Percentiles rank a stretch among this genome's conserved stretches.
Conservation (phyloP, 768 basidiomycete species). For the Paxillus ammoniavirescens region DNA sequence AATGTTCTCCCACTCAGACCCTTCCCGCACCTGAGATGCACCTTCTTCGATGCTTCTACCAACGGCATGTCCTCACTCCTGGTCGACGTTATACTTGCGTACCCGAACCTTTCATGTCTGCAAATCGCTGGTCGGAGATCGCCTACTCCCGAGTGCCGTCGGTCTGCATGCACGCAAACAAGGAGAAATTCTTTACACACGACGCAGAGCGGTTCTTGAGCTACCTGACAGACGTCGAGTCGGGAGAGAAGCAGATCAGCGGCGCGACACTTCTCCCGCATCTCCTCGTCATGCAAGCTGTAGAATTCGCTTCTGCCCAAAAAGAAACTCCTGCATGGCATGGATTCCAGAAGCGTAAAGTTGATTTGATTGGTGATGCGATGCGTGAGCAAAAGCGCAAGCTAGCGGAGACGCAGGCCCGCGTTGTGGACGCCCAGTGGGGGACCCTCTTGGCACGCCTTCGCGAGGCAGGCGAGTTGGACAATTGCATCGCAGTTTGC, state of each 20-base stretch:
- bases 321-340: background rate
- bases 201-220: slow-evolving; percentile 57
- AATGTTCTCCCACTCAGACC: slow-evolving; percentile 20
- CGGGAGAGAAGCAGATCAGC: slow-evolving; percentile 53
- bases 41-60: slow-evolving; percentile 55
- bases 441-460: slow-evolving; percentile 52
- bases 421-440: slow-evolving; percentile 68
- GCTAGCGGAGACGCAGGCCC: slow-evolving; percentile 34
- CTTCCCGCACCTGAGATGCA: slow-evolving; percentile 36
- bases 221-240: slow-evolving; percentile 57
- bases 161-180: slow-evolving; percentile 60
- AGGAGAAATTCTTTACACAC: slow-evolving; percentile 50
- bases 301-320: background rate
- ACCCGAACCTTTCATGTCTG: slow-evolving; percentile 63
- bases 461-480: slow-evolving; percentile 52
- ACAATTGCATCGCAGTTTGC: slow-evolving; percentile 64
- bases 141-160: slow-evolving; percentile 59
- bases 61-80: slow-evolving; percentile 57
- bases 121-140: slow-evolving; percentile 57
- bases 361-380: slow-evolving; percentile 6
- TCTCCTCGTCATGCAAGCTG: slow-evolving; percentile 47
- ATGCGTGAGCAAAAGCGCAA: slow-evolving; percentile 28
- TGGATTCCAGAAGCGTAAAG: slow-evolving; percentile 10
- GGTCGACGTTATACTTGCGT: slow-evolving; percentile 46
- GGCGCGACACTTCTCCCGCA: slow-evolving; percentile 71